A percentile compares a stretch with the other conserved stretches of the same genome.
Evolutionary conservation across 2,329 filamentous ascomycete species (phyloP).

Genomic region (Thermothelomyces thermophilus): DNA sequence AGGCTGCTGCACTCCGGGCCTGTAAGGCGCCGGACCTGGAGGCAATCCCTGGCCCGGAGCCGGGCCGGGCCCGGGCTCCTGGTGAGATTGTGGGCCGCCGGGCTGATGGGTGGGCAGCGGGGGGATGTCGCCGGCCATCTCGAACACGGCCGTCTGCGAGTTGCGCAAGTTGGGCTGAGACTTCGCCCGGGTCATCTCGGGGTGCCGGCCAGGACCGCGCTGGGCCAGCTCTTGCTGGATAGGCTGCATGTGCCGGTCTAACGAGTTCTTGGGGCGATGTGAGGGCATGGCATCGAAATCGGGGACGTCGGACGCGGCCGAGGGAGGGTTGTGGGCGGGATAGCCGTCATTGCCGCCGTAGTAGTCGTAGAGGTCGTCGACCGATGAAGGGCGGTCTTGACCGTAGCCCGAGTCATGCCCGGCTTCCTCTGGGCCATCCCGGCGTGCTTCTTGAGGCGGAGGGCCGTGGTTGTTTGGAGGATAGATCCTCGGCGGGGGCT

Average conservation of each 20-base stretch:
- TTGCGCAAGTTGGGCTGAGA: slow-evolving; percentile 62
- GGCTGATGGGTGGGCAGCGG: slow-evolving; percentile 39
- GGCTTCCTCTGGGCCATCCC: slow-evolving; percentile 29
- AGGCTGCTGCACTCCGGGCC: slow-evolving; percentile 20
- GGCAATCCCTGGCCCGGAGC: slow-evolving; percentile 18
- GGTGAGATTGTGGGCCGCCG: slow-evolving; percentile 18
- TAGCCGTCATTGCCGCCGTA: slow-evolving; percentile 37
- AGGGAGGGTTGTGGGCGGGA: slow-evolving; percentile 25
- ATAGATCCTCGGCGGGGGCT: slow-evolving; percentile 48
- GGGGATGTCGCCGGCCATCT: slow-evolving; percentile 62
- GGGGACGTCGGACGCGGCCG: slow-evolving; percentile 30
- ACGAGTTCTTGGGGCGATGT: slow-evolving; percentile 36
- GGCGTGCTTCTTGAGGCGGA: slow-evolving; percentile 30
- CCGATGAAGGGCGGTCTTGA: slow-evolving; percentile 33
- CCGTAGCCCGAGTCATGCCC: slow-evolving; percentile 33
- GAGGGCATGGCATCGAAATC: slow-evolving; percentile 39
- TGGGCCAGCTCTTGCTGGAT: slow-evolving; percentile 37
- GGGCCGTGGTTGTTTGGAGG: slow-evolving; percentile 36
- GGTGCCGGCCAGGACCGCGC: slow-evolving; percentile 43
- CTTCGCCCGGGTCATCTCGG: slow-evolving; percentile 53
- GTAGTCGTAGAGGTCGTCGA: slow-evolving; percentile 52
- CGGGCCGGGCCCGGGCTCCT: slow-evolving; percentile 14
- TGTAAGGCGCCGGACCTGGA: slow-evolving; percentile 21
- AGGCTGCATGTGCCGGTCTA: slow-evolving; percentile 43
- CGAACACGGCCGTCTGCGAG: slow-evolving; percentile 63